Percentiles rank a stretch among this genome's conserved stretches.
phyloP scores from a whole-genome alignment of 805 yeast species.

The Cyberlindnera americana region DNA sequence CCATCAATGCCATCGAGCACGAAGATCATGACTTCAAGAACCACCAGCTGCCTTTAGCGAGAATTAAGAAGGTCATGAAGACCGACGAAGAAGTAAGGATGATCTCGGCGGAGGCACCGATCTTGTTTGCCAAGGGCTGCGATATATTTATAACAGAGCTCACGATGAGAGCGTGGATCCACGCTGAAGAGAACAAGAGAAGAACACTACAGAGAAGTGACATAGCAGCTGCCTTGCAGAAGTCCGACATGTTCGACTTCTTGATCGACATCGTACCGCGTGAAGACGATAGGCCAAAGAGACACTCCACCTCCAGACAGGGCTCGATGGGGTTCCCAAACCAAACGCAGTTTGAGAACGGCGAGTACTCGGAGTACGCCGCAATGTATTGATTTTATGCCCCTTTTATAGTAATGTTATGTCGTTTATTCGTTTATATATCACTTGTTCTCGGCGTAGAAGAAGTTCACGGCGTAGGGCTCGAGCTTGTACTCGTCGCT shows the following conservation, averaged over 20 bases:
- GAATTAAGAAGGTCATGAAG: constrained; percentile 97
- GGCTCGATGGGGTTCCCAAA: constrained; percentile 7
- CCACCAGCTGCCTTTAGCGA: constrained; percentile 91
- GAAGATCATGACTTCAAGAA: constrained; percentile 86
- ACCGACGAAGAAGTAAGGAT: constrained; percentile 95
- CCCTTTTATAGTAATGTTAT: too few species aligned
- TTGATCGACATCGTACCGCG: constrained; percentile 94
- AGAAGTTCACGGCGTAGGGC: constrained; percentile 77
- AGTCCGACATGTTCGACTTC: constrained; percentile 96
- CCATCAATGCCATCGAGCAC: constrained; percentile 86
- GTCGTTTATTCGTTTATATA: background rate
- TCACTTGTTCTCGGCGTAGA: constrained; percentile 62
- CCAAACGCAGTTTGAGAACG: background rate
- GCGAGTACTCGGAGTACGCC: constrained; percentile 3
- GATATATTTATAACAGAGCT: constrained; percentile 95
- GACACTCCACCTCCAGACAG: constrained; percentile 12
- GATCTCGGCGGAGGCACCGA: constrained; percentile 99
- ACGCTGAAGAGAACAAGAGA: constrained; percentile 94
- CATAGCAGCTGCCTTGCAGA: constrained; percentile 91
- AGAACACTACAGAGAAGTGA: constrained; percentile 92
- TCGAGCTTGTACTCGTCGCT: constrained; percentile 56
- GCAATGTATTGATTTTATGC: constrained; percentile 1
- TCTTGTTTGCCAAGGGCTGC: constrained; percentile 95
- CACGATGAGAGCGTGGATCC: constrained; percentile 99
- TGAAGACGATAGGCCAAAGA: constrained; percentile 49